Percentiles rank a stretch among this genome's conserved stretches.
These are phyloP conservation scores for Fistulinella cinereoalba DNA, from an alignment of 1,284 basidiomycete species.

Conservation along the genomic window DNA sequence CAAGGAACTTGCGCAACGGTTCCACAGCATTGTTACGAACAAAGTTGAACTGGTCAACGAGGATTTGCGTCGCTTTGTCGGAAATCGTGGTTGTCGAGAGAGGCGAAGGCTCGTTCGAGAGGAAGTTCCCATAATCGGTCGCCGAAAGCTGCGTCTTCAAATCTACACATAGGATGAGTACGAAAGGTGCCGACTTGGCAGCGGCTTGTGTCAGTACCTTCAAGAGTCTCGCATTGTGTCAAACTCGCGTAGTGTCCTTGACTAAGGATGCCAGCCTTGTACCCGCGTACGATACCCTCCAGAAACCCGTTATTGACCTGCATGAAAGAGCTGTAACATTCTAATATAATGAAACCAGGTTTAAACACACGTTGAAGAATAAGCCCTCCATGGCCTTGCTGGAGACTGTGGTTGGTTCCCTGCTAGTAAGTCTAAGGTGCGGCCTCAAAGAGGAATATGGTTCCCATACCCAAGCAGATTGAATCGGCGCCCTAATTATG, in stretches of 20 bases:
- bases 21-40: conserved; percentile 88
- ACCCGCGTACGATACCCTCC: conserved; percentile 92
- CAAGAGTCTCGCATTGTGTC: conserved; percentile 96
- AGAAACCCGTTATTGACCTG: conserved; percentile 83
- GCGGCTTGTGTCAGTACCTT: conserved; percentile 59
- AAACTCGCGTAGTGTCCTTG: conserved; percentile 91
- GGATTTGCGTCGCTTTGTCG: conserved; percentile 91
- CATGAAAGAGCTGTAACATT: not conserved
- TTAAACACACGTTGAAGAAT: conserved; percentile 29
- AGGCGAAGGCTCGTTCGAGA: conserved; percentile 95
- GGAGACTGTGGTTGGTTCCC: too few relatives aligned
- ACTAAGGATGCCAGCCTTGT: conserved; percentile 89
- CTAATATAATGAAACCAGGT: not conserved
- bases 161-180: conserved; percentile 48
- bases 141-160: conserved; percentile 90
- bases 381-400: conserved; percentile 25
- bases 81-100: conserved; percentile 94
- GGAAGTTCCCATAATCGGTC: conserved; percentile 98
- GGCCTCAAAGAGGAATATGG: conserved; percentile 15
- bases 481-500: too few relatives aligned
- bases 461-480: conserved; percentile 16
- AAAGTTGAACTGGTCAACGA: conserved; percentile 98
- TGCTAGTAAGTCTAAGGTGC: not conserved
- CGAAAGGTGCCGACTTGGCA: not conserved
- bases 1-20: conserved; percentile 90